Conservation (phyloP, 257 asterid genomes). For the Ehretia macrophylla region DNA sequence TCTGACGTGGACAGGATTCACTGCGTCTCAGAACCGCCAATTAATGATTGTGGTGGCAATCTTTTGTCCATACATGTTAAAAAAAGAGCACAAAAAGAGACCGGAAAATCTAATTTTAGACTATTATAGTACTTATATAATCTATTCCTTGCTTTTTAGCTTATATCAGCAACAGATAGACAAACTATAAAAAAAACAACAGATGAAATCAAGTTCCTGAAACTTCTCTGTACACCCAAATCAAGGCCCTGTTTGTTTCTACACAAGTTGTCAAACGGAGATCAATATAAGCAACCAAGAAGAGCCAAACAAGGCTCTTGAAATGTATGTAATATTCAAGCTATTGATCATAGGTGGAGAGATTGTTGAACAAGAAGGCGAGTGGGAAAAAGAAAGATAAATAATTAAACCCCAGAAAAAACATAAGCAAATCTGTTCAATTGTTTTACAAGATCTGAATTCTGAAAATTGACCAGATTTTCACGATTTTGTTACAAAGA, state of each 20-base stretch:
- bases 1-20: constrained; percentile 18
- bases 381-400: constrained; percentile 88
- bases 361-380: constrained; percentile 73
- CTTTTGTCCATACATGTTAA: constrained; percentile 24
- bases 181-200: no score
- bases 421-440: neutral
- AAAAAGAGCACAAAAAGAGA: constrained; percentile 19
- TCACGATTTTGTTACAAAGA: neutral
- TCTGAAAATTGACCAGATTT: no score
- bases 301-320: constrained; percentile 45
- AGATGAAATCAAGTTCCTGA: neutral
- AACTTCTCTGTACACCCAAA: neutral
- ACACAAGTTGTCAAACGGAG: neutral
- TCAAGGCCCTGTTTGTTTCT: no score
- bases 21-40: constrained; percentile 32
- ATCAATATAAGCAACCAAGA: neutral
- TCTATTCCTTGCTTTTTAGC: neutral
- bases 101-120: constrained; percentile 8
- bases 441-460: neutral
- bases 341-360: constrained; percentile 73
- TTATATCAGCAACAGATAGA: no score
- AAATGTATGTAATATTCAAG: constrained; percentile 78
- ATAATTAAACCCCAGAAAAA: no score
- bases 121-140: neutral
- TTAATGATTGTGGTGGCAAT: constrained; percentile 44